Evolutionary conservation across 108 stramenopile species (phyloP), one percentile per base, ranked within the genome.

Genomic region (Conticribra guillardii): DNA sequence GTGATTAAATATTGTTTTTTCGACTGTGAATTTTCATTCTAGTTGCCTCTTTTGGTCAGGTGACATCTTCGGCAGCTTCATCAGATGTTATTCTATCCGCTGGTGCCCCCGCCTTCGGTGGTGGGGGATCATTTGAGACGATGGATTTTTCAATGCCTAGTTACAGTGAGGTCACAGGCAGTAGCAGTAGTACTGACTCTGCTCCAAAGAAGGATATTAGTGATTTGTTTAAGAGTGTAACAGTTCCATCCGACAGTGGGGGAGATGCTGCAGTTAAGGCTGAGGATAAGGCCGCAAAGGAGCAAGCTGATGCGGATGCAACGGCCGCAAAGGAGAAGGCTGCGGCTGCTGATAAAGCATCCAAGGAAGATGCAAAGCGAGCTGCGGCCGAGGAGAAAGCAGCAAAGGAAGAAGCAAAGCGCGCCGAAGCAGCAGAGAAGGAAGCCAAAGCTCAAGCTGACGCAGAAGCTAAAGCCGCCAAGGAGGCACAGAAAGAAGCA

Each of bases 71-170:
- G 5, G 33, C 54, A 3, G 41, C 23, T 30, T 59, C 67, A 26
- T 74, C 73, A 5, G 51, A 53, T 19, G 27, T 79, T 37, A 4
- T 79, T 28, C 45, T 76, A 22, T 82, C 76, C 22, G 32, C 19
- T 46, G 81, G 81, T 14, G 81, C 81, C 27, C 81, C 81, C 15
- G 16, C 45, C 24, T 79, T 82, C 37, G 69, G 74, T 28, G 72
- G 63, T 18, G 81, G 81, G 41, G 54, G 14, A 46, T 56, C 60
- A 3, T 82, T 84, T 47, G 87, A 88, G 24, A 88, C 82, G 18
- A 73, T 93, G 57, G 92, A 93, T 47, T 93, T 93, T 64, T 86
- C 85, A 1, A 53, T 93, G 61, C 92, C 92, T 3, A 87, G 85
- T 3, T 93, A 93, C 65, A 74, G 73, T 17, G 41, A 70, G 44